Conservation (phyloP, 495 filamentous ascomycete species). For the Terfezia claveryi region DNA sequence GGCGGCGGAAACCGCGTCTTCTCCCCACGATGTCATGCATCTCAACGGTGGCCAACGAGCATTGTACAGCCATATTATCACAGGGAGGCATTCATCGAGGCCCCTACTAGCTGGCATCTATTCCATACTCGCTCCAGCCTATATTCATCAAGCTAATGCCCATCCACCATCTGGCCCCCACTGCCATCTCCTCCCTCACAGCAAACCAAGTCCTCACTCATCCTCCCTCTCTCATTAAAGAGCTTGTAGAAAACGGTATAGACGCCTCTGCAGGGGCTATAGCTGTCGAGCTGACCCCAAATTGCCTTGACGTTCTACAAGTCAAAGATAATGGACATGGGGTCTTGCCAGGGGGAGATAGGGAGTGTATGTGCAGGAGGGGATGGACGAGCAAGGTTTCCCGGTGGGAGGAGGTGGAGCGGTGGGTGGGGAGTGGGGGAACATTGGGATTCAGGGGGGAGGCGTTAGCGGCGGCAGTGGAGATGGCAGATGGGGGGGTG, state of each 20-base stretch:
- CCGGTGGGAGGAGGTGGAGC: slow-evolving; percentile 44
- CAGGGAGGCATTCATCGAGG: no score
- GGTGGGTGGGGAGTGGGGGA: slow-evolving; percentile 30
- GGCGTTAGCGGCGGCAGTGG: slow-evolving; percentile 57
- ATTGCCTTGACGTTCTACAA: slow-evolving; percentile 64
- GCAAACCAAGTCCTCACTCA: slow-evolving; percentile 53
- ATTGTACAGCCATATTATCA: no score
- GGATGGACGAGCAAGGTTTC: slow-evolving; percentile 75
- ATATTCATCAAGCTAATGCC: slow-evolving; percentile 19
- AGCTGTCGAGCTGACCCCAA: slow-evolving; percentile 47
- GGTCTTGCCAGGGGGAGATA: slow-evolving; percentile 43
- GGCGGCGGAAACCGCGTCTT: no score
- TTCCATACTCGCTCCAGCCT: no score
- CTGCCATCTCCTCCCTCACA: slow-evolving; percentile 43
- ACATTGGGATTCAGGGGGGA: slow-evolving; percentile 74
- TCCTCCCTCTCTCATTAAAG: slow-evolving; percentile 58
- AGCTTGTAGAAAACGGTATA: slow-evolving; percentile 77
- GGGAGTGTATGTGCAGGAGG: slow-evolving; percentile 40
- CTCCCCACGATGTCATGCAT: no score
- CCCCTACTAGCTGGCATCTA: no score
- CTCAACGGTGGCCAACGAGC: no score
- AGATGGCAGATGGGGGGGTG: slow-evolving; percentile 37
- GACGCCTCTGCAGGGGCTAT: slow-evolving; percentile 61
- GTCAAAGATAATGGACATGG: slow-evolving; percentile 81
- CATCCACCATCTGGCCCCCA: slow-evolving; percentile 43